These are phyloP conservation scores for Allium fistulosum DNA, from an alignment of 106 monocot species.

Conservation along the genomic window DNA sequence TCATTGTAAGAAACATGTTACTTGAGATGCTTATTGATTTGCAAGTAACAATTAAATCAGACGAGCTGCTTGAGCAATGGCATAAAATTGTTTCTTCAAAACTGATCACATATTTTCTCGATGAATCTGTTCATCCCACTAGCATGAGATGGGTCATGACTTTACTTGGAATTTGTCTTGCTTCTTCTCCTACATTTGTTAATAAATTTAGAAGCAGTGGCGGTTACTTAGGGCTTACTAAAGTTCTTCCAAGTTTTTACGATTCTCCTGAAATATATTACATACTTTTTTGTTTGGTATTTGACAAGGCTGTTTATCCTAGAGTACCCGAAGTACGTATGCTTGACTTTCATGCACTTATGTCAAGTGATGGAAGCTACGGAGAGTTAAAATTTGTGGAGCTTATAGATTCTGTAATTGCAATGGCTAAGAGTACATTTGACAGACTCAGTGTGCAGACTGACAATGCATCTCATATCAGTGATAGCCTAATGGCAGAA, in stretches of 20 bases:
- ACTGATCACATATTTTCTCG: conserved; percentile 93
- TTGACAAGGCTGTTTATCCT: conserved; percentile 94
- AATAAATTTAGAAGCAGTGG: conserved; percentile 82
- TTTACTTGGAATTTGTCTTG: conserved; percentile 88
- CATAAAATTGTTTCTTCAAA: conserved; percentile 98
- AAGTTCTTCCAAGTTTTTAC: conserved; percentile 87
- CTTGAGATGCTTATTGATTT: conserved; percentile 97
- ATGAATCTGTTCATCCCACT: conserved; percentile 97
- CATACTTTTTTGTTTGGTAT: conserved; percentile 87
- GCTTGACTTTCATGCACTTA: conserved; percentile 90
- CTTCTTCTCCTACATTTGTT: conserved; percentile 84
- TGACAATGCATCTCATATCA: conserved; percentile 56
- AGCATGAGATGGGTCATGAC: conserved; percentile 99
- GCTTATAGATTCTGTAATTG: conserved; percentile 76
- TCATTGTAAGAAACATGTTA: conserved; percentile 98
- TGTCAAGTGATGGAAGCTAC: conserved; percentile 84
- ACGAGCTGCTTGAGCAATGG: conserved; percentile 96
- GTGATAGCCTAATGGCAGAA: conserved; percentile 63
- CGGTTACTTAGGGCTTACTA: conserved; percentile 71
- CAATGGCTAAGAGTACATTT: conserved; percentile 93
- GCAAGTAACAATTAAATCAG: conserved; percentile 81
- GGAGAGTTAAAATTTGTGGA: conserved; percentile 90
- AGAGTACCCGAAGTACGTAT: conserved; percentile 95
- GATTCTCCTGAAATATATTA: conserved; percentile 99
- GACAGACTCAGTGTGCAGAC: conserved; percentile 76